These are phyloP conservation scores for Filosporella fistucella DNA, from an alignment of 495 filamentous ascomycete genomes.

Conservation along the genomic window DNA sequence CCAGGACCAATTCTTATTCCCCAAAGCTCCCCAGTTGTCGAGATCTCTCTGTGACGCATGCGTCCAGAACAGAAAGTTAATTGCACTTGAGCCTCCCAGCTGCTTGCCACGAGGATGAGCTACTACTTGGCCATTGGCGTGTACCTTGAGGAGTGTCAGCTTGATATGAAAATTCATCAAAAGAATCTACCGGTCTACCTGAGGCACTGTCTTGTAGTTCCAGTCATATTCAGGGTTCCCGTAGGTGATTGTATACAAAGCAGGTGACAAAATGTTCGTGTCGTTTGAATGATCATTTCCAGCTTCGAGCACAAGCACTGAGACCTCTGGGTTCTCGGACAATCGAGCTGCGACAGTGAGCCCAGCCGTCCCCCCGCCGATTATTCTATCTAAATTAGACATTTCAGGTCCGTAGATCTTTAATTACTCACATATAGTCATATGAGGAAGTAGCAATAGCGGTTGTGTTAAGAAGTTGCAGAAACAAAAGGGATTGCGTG, in stretches of 20 bases:
- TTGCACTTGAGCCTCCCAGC: constrained; percentile 46
- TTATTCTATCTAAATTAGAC: background rate
- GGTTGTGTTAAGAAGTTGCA: too few species aligned
- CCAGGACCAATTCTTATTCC: constrained; percentile 38
- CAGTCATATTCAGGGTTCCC: constrained; percentile 44
- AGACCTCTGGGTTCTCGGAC: background rate
- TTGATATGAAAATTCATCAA: too few species aligned
- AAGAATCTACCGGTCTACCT: constrained; percentile 41
- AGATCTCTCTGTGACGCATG: constrained; percentile 23
- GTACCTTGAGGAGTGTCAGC: background rate
- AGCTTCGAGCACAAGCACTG: constrained; percentile 49
- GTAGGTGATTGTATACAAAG: constrained; percentile 33
- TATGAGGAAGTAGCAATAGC: too few species aligned
- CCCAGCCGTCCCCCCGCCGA: constrained; percentile 4
- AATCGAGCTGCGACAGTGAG: background rate
- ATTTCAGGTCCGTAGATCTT: background rate
- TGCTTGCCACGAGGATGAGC: constrained; percentile 17
- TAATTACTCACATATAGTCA: background rate
- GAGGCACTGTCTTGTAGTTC: constrained; percentile 43
- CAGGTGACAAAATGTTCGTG: constrained; percentile 38
- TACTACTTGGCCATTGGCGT: constrained; percentile 4
- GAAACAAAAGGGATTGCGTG: too few species aligned
- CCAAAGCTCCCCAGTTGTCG: constrained; percentile 33
- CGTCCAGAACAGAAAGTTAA: constrained; percentile 49
- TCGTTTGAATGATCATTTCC: constrained; percentile 38